phyloP scores from a whole-genome alignment of 2,329 filamentous ascomycete species.

The Neonectria coccinea region DNA sequence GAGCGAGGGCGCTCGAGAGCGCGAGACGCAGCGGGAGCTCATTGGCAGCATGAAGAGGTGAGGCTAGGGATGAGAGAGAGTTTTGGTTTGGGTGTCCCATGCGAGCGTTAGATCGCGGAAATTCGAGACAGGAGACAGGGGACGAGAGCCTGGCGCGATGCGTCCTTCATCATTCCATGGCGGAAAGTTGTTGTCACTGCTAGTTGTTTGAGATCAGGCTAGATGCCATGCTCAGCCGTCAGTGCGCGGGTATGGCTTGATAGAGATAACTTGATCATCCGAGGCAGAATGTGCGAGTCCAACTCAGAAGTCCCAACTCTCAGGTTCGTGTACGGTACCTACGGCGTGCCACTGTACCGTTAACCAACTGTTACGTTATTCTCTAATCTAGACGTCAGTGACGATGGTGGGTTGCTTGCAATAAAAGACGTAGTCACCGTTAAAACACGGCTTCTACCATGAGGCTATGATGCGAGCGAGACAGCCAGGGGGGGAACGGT shows the following conservation, averaged over 20 bases:
- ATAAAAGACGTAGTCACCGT: background rate
- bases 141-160: conserved; percentile 5
- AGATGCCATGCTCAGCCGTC: conserved; percentile 16
- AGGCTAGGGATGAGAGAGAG: background rate
- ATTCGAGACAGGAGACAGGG: conserved; percentile 5
- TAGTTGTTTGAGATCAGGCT: conserved; percentile 8
- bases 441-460: background rate
- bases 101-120: conserved; percentile 11
- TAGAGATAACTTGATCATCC: conserved; percentile 18
- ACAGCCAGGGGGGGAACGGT: background rate
- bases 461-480: background rate
- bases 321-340: background rate
- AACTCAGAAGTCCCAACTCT: background rate
- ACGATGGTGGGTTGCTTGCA: background rate
- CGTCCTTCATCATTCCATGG: background rate
- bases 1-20: conserved; percentile 85
- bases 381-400: background rate
- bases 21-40: conserved; percentile 88
- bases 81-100: conserved; percentile 29
- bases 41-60: conserved; percentile 72
- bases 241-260: conserved; percentile 8
- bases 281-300: conserved; percentile 11
- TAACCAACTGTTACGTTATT: too few species aligned
- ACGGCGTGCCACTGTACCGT: conserved; percentile 1
- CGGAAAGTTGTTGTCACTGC: background rate